phyloP scores from a whole-genome alignment of 768 basidiomycete genomes.

The Termitomyces sp. region DNA sequence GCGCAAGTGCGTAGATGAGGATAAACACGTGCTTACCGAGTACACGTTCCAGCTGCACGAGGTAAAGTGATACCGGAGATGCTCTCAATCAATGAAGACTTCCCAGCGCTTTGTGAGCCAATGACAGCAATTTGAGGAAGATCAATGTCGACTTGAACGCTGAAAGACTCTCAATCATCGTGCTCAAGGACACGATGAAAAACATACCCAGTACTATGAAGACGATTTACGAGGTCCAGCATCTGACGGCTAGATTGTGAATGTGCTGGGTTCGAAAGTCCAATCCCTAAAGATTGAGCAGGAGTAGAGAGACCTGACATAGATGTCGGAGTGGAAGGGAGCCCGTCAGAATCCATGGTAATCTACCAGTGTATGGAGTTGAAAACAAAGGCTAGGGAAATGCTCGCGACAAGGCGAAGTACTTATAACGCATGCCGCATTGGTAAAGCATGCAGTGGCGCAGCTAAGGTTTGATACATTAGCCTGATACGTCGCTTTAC shows the following conservation, averaged over 20 bases:
- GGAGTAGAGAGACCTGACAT: not conserved
- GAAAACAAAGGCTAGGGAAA: not conserved
- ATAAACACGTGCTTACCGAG: conserved; percentile 40
- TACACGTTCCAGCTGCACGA: conserved; percentile 70
- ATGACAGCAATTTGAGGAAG: conserved; percentile 71
- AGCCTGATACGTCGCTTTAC: not conserved
- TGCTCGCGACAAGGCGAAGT: not conserved
- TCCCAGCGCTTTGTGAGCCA: conserved; percentile 69
- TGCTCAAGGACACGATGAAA: not conserved
- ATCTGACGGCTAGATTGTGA: conserved; percentile 35
- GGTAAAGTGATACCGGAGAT: conserved; percentile 71
- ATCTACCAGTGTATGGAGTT: not conserved
- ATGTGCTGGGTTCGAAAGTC: conserved; percentile 37
- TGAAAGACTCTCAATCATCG: conserved; percentile 18
- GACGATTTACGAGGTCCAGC: conserved; percentile 48
- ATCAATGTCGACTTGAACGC: conserved; percentile 66
- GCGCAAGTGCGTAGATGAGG: not conserved
- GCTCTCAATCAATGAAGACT: conserved; percentile 72
- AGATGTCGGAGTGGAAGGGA: not conserved
- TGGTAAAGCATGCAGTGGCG: not conserved
- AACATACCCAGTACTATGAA: conserved; percentile 50
- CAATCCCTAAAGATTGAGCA: conserved; percentile 37
- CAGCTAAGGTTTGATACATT: not conserved
- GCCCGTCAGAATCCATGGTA: not conserved
- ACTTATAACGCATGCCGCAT: not conserved